Percentiles rank a stretch among this genome's conserved stretches.
Evolutionary conservation across 2,329 filamentous ascomycete species (phyloP).

Genomic region (Cadophora sp.): DNA sequence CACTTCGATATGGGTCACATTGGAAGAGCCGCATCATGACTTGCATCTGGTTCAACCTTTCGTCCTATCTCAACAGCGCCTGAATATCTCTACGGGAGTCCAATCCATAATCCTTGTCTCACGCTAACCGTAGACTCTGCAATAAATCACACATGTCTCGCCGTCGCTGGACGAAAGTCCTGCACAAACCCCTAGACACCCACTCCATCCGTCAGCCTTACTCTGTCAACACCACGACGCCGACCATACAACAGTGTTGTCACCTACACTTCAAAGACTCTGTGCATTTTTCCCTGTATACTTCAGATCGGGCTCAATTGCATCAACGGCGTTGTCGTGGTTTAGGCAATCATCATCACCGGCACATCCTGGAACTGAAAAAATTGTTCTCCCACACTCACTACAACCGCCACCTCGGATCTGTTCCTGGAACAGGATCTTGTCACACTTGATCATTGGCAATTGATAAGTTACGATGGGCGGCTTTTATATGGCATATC

Average conservation of each 20-base stretch:
- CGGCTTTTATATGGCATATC: conserved; percentile 66
- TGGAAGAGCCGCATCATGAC: conserved; percentile 66
- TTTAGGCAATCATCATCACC: conserved; percentile 37
- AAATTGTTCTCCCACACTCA: conserved; percentile 40
- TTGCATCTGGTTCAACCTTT: conserved; percentile 45
- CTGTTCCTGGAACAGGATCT: conserved; percentile 34
- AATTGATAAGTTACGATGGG: conserved; percentile 54
- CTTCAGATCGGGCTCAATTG: conserved; percentile 61
- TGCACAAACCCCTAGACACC: conserved; percentile 45
- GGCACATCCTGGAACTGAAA: conserved; percentile 36
- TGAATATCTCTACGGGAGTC: conserved; percentile 40
- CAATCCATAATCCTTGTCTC: conserved; percentile 43
- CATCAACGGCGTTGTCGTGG: conserved; percentile 46
- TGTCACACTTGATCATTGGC: conserved; percentile 32
- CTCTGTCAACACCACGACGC: conserved; percentile 43
- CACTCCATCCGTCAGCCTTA: conserved; percentile 45
- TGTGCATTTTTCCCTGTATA: conserved; percentile 49
- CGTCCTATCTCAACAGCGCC: conserved; percentile 48
- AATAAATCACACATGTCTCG: conserved; percentile 72
- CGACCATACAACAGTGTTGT: conserved; percentile 43
- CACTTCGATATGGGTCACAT: conserved; percentile 83
- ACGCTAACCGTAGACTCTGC: conserved; percentile 48
- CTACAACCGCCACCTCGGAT: conserved; percentile 26
- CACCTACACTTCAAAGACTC: conserved; percentile 40
- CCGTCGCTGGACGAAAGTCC: conserved; percentile 55